Base-by-base conservation (phyloP, 441 rosid species). In the Cnidoscolus chayamansa region DNA sequence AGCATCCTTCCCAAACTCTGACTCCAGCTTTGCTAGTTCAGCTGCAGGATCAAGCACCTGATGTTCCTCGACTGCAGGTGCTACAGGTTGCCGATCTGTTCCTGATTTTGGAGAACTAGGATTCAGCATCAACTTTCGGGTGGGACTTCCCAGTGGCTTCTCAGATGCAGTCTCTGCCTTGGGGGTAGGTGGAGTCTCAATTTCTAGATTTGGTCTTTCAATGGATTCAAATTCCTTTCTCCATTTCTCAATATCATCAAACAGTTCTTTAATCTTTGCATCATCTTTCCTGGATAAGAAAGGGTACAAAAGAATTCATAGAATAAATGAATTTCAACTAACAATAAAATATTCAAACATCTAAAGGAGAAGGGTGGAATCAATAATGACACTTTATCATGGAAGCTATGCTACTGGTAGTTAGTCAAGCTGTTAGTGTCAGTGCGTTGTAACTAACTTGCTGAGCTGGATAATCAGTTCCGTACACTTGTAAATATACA, bases 21-120 rank as follows among this genome's bases (percentile, higher is more conserved):
- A 88, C 80, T 95, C 99, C 56, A 95, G 86, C 88, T 87, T 87
- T 2, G 98, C 97, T 76, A 95, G 79, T 78, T 93, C 99, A 4
- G 97, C 97, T 72, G 89, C 94, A 55, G 87, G 81, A 78, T 95
- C 93, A 11, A 89, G 89, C 57, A 73, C 81, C 6, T 68, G 82
- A 61, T 80, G 83, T 20, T 80, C 74, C 76, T 70, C 84, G 43
- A 62, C 71, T 45, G 77, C 17, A 10, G 80, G 63, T 72, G 79
- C 82, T 85, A 71, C 72, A 10, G 67, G 66, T 74, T 68, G 83
- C 72, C 74, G 74, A 15, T 76, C 78, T 79, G 63, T 48, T 54
- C 79, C 86, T 43, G 84, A 72, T 81, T 84, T 84, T 65, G 48
- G 70, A 9, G 81, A 64, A 11, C 71, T 35, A 7, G 71, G 66